Conservation (phyloP, 179 eudicot genomes). For the Spergularia azorica region DNA sequence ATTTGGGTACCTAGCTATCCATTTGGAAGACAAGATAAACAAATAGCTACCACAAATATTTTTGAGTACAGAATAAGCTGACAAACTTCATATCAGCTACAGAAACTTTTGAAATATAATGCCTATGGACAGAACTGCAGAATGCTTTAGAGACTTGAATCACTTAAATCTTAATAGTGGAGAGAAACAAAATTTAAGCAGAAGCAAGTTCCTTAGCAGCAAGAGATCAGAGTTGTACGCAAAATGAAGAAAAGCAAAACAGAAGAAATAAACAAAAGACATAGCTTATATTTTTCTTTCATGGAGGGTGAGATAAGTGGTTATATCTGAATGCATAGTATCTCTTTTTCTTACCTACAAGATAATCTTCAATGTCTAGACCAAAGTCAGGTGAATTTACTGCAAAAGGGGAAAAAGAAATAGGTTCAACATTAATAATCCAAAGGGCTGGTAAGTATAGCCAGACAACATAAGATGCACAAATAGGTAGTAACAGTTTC, state of each 20-base stretch:
- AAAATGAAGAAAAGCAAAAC: not conserved
- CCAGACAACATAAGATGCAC: not conserved
- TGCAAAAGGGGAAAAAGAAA: constrained; percentile 36
- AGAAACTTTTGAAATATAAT: not conserved
- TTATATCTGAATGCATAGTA: not conserved
- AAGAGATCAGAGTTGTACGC: not conserved
- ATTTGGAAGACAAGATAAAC: not conserved
- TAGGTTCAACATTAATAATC: constrained; percentile 1
- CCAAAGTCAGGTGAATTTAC: constrained; percentile 77
- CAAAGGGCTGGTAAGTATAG: not conserved
- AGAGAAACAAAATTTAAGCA: not conserved
- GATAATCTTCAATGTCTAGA: constrained; percentile 93
- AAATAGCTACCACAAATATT: not conserved
- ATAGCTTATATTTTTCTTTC: not conserved
- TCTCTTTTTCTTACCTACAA: constrained; percentile 66
- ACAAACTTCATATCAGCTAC: not conserved
- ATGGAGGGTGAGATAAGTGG: not conserved
- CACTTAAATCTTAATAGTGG: not conserved
- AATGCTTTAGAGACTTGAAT: not conserved
- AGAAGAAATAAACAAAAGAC: not conserved
- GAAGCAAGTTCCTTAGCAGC: not conserved
- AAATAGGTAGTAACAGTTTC: not conserved
- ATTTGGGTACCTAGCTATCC: not conserved
- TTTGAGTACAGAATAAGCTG: not conserved
- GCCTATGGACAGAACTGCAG: not conserved